A percentile compares a stretch with the other conserved stretches of the same genome.
Evolutionary conservation across 805 yeast species (phyloP).

Genomic region (Crinitomyces ghanaensis): DNA sequence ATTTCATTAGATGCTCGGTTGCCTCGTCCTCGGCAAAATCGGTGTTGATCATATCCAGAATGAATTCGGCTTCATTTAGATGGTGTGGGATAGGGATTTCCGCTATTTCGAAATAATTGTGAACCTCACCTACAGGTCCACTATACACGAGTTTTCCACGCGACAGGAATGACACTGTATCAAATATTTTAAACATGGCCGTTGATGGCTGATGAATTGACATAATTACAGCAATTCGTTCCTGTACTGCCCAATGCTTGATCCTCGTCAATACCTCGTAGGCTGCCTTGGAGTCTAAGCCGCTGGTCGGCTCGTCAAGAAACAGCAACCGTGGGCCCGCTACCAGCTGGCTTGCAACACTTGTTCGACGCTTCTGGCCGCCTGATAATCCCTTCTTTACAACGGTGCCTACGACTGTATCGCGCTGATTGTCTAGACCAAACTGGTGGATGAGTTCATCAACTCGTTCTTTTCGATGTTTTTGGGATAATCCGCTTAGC

Average conservation of each 20-base stretch:
- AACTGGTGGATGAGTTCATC: slow-evolving; percentile 51
- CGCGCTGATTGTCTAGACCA: slow-evolving; percentile 54
- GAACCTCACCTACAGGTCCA: slow-evolving; percentile 59
- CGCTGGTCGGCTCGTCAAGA: slow-evolving; percentile 60
- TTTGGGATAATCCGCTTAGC: slow-evolving; percentile 48
- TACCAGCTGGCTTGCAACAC: slow-evolving; percentile 56
- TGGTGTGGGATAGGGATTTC: slow-evolving; percentile 51
- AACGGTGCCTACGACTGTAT: slow-evolving; percentile 64
- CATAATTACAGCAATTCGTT: slow-evolving; percentile 56
- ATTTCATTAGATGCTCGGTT: too few species aligned
- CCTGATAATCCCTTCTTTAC: slow-evolving; percentile 60
- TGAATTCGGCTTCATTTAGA: slow-evolving; percentile 66
- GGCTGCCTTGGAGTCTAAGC: slow-evolving; percentile 58
- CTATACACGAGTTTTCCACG: slow-evolving; percentile 62
- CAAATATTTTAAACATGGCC: slow-evolving; percentile 62
- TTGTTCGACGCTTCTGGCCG: slow-evolving; percentile 50
- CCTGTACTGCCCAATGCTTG: slow-evolving; percentile 49
- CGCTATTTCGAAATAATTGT: slow-evolving; percentile 57
- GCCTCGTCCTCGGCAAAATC: slow-evolving; percentile 70
- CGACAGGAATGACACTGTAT: slow-evolving; percentile 57
- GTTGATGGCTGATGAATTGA: slow-evolving; percentile 87
- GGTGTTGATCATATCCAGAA: slow-evolving; percentile 61
- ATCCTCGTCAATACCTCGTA: slow-evolving; percentile 48
- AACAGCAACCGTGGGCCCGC: slow-evolving; percentile 53
- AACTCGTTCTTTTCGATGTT: slow-evolving; percentile 48